Conservation (phyloP, 768 basidiomycete species). For the Boletus coccyginus region DNA sequence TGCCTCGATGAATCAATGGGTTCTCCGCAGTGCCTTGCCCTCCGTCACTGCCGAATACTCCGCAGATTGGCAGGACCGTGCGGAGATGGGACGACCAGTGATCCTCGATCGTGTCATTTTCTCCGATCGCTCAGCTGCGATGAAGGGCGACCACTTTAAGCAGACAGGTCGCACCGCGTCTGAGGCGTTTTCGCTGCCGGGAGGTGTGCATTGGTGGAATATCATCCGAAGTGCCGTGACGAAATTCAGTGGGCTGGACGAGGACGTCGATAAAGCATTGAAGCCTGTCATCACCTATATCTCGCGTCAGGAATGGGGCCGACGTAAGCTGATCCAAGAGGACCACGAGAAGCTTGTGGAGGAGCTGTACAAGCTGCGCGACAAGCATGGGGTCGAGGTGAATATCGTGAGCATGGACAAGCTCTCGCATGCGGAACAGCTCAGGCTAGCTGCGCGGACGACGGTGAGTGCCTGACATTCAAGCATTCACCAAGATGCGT, state of each 20-base stretch:
- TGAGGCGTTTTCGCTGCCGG: slow-evolving; percentile 71
- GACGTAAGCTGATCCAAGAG: slow-evolving; percentile 72
- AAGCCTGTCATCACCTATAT: slow-evolving; percentile 90
- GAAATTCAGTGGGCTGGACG: slow-evolving; percentile 61
- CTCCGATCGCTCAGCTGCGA: slow-evolving; percentile 83
- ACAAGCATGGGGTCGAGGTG: slow-evolving; percentile 78
- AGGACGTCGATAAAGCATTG: slow-evolving; percentile 43
- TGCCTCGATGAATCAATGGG: slow-evolving; percentile 86
- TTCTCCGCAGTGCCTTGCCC: slow-evolving; percentile 78
- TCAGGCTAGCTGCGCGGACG: slow-evolving; percentile 76
- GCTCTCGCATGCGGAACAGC: slow-evolving; percentile 75
- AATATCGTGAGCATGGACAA: slow-evolving; percentile 86
- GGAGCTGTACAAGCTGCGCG: slow-evolving; percentile 67
- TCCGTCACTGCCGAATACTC: slow-evolving; percentile 76
- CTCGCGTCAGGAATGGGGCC: slow-evolving; percentile 83
- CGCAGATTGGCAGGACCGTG: slow-evolving; percentile 82
- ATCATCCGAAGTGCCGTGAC: slow-evolving; percentile 72
- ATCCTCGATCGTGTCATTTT: slow-evolving; percentile 87
- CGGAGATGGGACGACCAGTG: slow-evolving; percentile 62
- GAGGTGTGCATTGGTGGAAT: slow-evolving; percentile 82
- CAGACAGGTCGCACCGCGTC: slow-evolving; percentile 76
- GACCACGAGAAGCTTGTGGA: slow-evolving; percentile 79
- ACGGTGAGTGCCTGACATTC: slow-evolving; percentile 54
- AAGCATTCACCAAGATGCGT: background rate
- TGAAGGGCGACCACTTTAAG: slow-evolving; percentile 62